phyloP scores from a whole-genome alignment of 2,329 filamentous ascomycete species.

The Didymella keratinophila region DNA sequence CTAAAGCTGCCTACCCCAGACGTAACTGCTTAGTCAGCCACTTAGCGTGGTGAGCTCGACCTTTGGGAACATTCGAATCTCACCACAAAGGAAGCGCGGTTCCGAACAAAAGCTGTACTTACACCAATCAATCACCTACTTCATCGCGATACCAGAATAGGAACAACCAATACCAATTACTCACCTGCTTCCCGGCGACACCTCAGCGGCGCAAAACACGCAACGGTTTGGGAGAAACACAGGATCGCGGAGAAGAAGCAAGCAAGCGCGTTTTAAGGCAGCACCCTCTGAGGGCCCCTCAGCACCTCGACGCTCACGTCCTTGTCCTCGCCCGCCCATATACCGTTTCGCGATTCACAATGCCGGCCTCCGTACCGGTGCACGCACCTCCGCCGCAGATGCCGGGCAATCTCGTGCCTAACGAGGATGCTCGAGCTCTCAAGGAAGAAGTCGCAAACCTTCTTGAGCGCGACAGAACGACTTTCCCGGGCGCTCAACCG shows the following conservation, averaged over 20 bases:
- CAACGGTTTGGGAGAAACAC: too few species aligned
- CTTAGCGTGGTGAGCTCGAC: constrained; percentile 4
- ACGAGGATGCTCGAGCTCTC: constrained; percentile 57
- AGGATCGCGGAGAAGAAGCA: neutral
- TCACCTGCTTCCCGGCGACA: too few species aligned
- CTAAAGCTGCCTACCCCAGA: neutral
- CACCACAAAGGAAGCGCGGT: constrained; percentile 5
- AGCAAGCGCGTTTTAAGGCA: constrained; percentile 5
- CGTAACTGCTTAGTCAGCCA: constrained; percentile 7
- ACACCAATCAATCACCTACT: too few species aligned
- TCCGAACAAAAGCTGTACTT: neutral
- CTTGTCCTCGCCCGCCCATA: neutral
- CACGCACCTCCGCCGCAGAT: constrained; percentile 47
- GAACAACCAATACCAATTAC: too few species aligned
- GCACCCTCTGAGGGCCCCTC: constrained; percentile 2
- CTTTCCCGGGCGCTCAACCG: constrained; percentile 90
- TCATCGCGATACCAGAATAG: too few species aligned
- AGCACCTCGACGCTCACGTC: neutral
- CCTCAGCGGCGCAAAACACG: too few species aligned
- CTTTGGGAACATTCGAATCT: constrained; percentile 9
- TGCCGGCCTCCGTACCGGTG: constrained; percentile 30
- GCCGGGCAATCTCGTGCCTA: constrained; percentile 40
- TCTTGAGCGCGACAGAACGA: constrained; percentile 71
- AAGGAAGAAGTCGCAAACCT: constrained; percentile 77
- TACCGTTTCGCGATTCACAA: constrained; percentile 13